Evolutionary conservation across 345 rosid genomes (phyloP).

Genomic region (Fremontodendron californicum): DNA sequence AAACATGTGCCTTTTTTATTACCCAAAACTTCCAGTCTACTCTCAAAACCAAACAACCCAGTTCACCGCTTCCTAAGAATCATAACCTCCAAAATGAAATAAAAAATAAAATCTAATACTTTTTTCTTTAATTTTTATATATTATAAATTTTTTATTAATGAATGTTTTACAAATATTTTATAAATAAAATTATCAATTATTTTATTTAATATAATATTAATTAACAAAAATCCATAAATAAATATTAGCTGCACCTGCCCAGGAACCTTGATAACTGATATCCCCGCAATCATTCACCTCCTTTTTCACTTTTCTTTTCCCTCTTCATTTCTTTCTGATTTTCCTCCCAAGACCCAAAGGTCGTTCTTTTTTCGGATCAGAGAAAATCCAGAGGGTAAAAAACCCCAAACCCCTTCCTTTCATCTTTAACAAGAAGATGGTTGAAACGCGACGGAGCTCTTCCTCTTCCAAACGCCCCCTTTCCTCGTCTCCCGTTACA

Average conservation of each 20-base stretch:
- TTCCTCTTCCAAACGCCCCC: conserved; percentile 69
- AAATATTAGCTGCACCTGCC: not conserved
- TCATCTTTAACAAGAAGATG: conserved; percentile 43
- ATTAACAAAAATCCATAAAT: too few relatives aligned
- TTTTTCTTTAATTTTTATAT: too few relatives aligned
- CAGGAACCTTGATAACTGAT: conserved; percentile 23
- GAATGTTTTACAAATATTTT: too few relatives aligned
- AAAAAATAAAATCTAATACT: not conserved
- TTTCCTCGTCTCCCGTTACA: conserved; percentile 41
- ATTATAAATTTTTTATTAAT: too few relatives aligned
- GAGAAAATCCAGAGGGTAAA: conserved; percentile 19
- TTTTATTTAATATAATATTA: too few relatives aligned
- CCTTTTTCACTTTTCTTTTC: conserved; percentile 1
- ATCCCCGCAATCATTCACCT: conserved; percentile 27
- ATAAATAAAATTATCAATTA: too few relatives aligned
- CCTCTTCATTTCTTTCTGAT: conserved; percentile 15
- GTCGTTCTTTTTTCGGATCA: conserved; percentile 37
- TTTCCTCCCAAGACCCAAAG: conserved; percentile 20
- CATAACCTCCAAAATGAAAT: not conserved
- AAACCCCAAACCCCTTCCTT: conserved; percentile 8
- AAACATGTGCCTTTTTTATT: not conserved
- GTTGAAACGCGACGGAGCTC: conserved; percentile 94
- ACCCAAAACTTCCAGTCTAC: not conserved
- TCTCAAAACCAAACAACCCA: not conserved
- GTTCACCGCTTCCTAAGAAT: not conserved